Percentiles rank a stretch among this genome's conserved stretches.
Evolutionary conservation across 306 rosid species (phyloP).

Genomic region (Pueraria montana): DNA sequence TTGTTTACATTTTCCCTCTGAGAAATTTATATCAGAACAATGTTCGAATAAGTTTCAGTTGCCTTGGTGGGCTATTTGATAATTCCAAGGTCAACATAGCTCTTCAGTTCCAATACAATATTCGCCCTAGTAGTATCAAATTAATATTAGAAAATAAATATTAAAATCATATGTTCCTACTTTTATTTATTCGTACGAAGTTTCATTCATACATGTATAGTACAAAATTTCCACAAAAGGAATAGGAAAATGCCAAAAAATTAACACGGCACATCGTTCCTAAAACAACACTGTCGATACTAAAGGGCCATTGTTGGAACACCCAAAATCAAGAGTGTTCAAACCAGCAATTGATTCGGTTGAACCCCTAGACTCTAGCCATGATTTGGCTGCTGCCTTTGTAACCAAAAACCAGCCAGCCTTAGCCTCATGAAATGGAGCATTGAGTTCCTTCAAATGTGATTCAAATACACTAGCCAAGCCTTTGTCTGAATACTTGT

Average conservation of each 20-base stretch:
- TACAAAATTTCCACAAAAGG: background rate
- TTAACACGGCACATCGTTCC: conserved; percentile 38
- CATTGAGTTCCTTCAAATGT: conserved; percentile 75
- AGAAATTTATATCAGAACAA: no score
- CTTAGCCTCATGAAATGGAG: conserved; percentile 85
- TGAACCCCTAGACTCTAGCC: conserved; percentile 78
- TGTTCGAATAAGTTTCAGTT: background rate
- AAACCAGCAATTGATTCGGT: conserved; percentile 53
- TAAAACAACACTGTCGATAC: conserved; percentile 39
- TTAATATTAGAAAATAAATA: background rate
- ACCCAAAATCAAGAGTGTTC: background rate
- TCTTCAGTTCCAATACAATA: no score
- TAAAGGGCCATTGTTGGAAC: conserved; percentile 29
- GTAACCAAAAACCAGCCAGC: conserved; percentile 91
- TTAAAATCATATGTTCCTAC: background rate
- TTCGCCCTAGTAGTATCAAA: no score
- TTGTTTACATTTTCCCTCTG: no score
- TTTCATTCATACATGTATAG: background rate
- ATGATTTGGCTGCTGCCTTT: conserved; percentile 70
- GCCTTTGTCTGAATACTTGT: conserved; percentile 74
- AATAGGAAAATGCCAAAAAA: conserved; percentile 31
- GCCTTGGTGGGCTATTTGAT: background rate
- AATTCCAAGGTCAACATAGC: background rate
- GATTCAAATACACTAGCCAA: conserved; percentile 75
- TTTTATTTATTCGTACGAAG: background rate